Evolutionary conservation across 139 green algal genomes (phyloP).

Genomic region (Chloropicon primus): DNA sequence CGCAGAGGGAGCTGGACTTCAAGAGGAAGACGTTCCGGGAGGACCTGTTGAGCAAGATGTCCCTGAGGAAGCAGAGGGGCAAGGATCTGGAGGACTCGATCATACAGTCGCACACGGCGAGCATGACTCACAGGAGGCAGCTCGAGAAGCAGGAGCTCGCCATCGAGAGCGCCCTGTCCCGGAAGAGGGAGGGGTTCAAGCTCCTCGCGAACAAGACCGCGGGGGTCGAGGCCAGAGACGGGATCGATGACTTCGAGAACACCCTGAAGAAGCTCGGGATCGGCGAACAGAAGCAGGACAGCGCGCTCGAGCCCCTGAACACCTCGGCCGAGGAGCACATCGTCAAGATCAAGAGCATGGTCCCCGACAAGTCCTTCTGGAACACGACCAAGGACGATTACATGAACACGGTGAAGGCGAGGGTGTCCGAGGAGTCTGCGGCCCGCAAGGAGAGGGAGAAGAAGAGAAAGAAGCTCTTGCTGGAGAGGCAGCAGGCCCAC

Average conservation of each 20-base stretch:
- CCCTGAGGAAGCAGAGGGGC: not conserved
- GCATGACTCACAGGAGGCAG: constrained; percentile 20
- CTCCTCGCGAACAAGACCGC: constrained; percentile 13
- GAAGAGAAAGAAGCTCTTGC: constrained; percentile 22
- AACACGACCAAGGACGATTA: constrained; percentile 24
- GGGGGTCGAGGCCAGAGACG: constrained; percentile 27
- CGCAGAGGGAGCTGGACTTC: constrained; percentile 12
- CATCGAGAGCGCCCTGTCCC: constrained; percentile 39
- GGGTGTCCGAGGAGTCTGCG: constrained; percentile 29
- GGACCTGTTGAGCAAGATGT: not conserved
- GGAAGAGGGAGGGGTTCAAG: constrained; percentile 21
- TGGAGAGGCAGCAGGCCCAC: constrained; percentile 32
- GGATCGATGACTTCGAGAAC: constrained; percentile 59
- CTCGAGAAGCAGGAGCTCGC: constrained; percentile 42
- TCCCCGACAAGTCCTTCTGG: not conserved
- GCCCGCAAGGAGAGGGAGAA: constrained; percentile 46
- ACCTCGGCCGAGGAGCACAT: not conserved
- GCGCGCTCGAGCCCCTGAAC: constrained; percentile 4
- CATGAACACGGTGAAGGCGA: constrained; percentile 30
- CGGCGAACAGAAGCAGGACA: constrained; percentile 5
- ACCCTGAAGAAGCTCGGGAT: constrained; percentile 47
- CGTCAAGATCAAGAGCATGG: constrained; percentile 1
- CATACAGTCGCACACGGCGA: not conserved
- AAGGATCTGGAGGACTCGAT: not conserved
- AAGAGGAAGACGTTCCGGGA: not conserved